A percentile compares a stretch with the other conserved stretches of the same genome.
Conservation (phyloP, 192 early-diverging fungal genomes). For the Backusella macrospora region DNA sequence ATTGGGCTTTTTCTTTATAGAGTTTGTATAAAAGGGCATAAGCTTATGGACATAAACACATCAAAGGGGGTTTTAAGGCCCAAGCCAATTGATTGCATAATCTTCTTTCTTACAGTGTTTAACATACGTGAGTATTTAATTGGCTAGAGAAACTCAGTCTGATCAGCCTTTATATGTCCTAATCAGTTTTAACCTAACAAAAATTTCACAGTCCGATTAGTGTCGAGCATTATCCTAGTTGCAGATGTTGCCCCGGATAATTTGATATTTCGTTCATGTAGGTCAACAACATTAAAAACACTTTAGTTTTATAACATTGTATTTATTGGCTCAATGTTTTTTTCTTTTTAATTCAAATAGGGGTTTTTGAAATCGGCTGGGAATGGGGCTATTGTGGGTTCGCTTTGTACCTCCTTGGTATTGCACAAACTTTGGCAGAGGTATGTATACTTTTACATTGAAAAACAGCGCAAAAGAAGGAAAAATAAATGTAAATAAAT, state of each 20-base stretch:
- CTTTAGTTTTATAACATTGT: background rate
- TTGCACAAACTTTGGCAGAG: conserved; percentile 38
- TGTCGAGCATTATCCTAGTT: conserved; percentile 32
- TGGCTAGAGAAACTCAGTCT: background rate
- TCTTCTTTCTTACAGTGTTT: background rate
- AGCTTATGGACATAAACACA: background rate
- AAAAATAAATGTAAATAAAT: background rate
- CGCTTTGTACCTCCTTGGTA: conserved; percentile 32
- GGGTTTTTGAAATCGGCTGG: conserved; percentile 36
- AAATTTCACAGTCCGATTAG: conserved; percentile 27
- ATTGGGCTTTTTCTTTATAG: conserved; percentile 19
- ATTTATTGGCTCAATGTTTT: background rate
- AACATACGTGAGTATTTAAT: conserved; percentile 22
- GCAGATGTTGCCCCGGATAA: conserved; percentile 29
- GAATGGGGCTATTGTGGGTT: conserved; percentile 28
- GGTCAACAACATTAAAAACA: background rate
- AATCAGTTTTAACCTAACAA: conserved; percentile 10
- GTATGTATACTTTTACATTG: background rate
- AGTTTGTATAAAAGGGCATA: background rate
- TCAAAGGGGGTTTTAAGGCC: background rate
- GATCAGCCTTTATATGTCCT: background rate
- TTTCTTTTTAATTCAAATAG: conserved; percentile 8
- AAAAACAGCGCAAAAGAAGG: background rate
- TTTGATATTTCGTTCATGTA: conserved; percentile 32
- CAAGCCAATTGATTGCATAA: background rate